These are phyloP conservation scores for Solanum dulcamara DNA, from an alignment of 257 asterid species.

Conservation along the genomic window DNA sequence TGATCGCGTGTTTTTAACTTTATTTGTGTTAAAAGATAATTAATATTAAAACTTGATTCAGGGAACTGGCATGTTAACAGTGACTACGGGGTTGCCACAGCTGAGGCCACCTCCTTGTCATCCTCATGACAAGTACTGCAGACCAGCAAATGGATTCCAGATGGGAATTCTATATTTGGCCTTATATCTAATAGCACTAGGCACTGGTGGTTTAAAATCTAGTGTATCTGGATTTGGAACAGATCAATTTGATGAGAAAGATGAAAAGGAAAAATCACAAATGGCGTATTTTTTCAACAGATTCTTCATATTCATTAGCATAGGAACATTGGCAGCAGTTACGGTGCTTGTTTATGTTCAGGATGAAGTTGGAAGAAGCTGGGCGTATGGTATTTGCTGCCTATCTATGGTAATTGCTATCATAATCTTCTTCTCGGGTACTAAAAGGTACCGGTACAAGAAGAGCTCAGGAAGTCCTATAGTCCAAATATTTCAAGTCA, in stretches of 20 bases:
- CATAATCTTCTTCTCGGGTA: background rate
- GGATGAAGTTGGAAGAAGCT: slow-evolving; percentile 11
- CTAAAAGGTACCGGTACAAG: slow-evolving; percentile 3
- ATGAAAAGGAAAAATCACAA: slow-evolving; percentile 65
- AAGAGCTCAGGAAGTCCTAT: slow-evolving; percentile 10
- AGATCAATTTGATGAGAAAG: slow-evolving; percentile 86
- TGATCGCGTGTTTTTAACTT: background rate
- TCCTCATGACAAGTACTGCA: slow-evolving; percentile 21
- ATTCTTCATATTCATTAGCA: slow-evolving; percentile 46
- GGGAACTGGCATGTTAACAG: slow-evolving; percentile 76
- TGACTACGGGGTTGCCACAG: slow-evolving; percentile 44
- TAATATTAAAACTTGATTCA: background rate
- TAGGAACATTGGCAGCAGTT: slow-evolving; percentile 19
- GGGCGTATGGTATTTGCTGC: slow-evolving; percentile 22
- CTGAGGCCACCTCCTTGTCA: slow-evolving; percentile 69
- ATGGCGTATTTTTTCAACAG: slow-evolving; percentile 80
- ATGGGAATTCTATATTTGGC: slow-evolving; percentile 72
- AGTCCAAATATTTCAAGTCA: slow-evolving; percentile 18
- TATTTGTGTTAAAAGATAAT: background rate
- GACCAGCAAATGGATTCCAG: slow-evolving; percentile 55
- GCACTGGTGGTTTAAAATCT: slow-evolving; percentile 94
- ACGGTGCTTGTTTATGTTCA: slow-evolving; percentile 7
- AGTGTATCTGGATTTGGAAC: slow-evolving; percentile 86
- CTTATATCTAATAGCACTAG: slow-evolving; percentile 65
- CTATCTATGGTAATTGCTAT: slow-evolving; percentile 32